Conservation (phyloP, 805 yeast species). For the Millerago galiae region DNA sequence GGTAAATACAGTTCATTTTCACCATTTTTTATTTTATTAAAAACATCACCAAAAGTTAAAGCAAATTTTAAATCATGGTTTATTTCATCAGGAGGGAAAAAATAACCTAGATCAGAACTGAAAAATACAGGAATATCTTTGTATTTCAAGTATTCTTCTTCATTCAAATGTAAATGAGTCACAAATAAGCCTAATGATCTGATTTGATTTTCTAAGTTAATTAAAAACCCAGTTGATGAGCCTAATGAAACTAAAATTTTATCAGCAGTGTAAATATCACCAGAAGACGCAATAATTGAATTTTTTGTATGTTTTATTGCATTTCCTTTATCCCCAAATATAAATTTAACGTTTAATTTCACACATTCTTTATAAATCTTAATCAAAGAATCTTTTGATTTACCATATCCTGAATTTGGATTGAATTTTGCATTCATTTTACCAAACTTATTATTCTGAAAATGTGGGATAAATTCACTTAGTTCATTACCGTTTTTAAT, state of each 20-base stretch:
- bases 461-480: slow-evolving; percentile 23
- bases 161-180: slow-evolving; percentile 31
- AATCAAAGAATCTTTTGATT: slow-evolving; percentile 33
- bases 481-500: slow-evolving; percentile 27
- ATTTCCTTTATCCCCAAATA: slow-evolving; percentile 27
- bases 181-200: slow-evolving; percentile 33
- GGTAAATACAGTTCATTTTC: slow-evolving; percentile 28
- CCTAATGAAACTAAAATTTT: slow-evolving; percentile 31
- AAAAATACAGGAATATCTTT: slow-evolving; percentile 37
- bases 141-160: slow-evolving; percentile 29
- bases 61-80: slow-evolving; percentile 33
- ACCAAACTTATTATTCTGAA: slow-evolving; percentile 20
- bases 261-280: slow-evolving; percentile 22
- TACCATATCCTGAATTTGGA: slow-evolving; percentile 37
- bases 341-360: slow-evolving; percentile 29
- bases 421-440: slow-evolving; percentile 28
- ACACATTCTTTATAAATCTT: slow-evolving; percentile 26
- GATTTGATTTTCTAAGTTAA: slow-evolving; percentile 27
- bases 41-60: slow-evolving; percentile 24
- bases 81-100: slow-evolving; percentile 40
- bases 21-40: slow-evolving; percentile 17
- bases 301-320: slow-evolving; percentile 15
- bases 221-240: slow-evolving; percentile 30
- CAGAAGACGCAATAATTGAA: slow-evolving; percentile 22
- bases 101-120: slow-evolving; percentile 37